Evolutionary conservation across 108 stramenopile genomes (phyloP), one percentile per base, ranked within the genome.

Genomic region (Cyclotella cryptica): DNA sequence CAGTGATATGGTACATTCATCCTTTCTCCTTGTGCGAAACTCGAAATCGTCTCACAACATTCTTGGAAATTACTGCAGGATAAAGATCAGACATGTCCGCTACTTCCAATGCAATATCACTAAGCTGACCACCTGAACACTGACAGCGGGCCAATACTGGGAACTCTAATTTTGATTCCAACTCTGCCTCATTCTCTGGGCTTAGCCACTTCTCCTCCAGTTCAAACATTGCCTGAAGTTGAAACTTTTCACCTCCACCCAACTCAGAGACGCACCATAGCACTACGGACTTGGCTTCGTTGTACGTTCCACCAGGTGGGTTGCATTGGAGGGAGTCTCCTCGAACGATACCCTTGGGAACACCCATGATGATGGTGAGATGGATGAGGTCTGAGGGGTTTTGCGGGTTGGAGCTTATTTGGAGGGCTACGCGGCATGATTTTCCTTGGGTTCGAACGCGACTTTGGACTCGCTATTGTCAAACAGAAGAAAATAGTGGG

Each of bases 331-430:
- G 69, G 17, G 88, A 77, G 66, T 93, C 88, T 22, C 94, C 94
- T 3, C 59, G 69, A 1, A 93, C 84, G 11, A 65, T 17, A 42
- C 66, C 85, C 0, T 79, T 35, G 35, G 92, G 91, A 22, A 93
- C 91, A 10, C 90, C 86, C 92, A 96, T 93, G 55, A 93, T 88
- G 39, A 96, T 90, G 3, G 92, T 93, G 39, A 96, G 84, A 46
- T 93, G 88, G 10, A 89, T 88, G n/a, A 96, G 69, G 55, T 78
- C 80, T 47, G 86, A 87, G 44, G 90, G 87, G 70, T 96, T 96
- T 66, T 90, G 86, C 26, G 94, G 94, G 67, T 96, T 96, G 40
- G 92, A 93, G 75, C 92, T 93, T 24, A 96, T 92, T 66, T 96
- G 94, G 9, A 96, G 83, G 1, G 94, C 94, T 11, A 96, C 88